Percentiles rank a stretch among this genome's conserved stretches.
Evolutionary conservation across 129 eudicot species (phyloP).

Genomic region (Calendula officinalis): DNA sequence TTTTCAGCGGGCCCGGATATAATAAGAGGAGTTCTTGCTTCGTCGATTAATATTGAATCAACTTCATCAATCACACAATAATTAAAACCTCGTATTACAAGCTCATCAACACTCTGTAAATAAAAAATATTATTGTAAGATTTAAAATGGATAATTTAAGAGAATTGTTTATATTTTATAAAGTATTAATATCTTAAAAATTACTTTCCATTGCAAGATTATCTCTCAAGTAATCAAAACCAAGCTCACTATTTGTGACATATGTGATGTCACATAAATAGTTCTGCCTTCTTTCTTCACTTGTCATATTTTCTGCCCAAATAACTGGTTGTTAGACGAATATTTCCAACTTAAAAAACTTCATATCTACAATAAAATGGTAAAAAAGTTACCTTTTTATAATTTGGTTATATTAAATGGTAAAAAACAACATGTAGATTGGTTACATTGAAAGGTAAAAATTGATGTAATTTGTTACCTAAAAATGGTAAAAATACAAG

Average conservation of each 20-base stretch:
- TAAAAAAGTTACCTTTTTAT: too few species aligned
- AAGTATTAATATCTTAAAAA: constrained; percentile 32
- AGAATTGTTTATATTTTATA: background rate
- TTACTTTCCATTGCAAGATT: constrained; percentile 99
- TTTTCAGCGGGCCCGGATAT: constrained; percentile 99
- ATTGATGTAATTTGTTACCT: too few species aligned
- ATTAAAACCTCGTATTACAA: constrained; percentile 86
- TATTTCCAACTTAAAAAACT: background rate
- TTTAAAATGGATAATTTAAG: background rate
- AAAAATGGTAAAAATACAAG: too few species aligned
- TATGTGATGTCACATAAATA: constrained; percentile 98
- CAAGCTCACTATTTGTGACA: constrained; percentile 99
- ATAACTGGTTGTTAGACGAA: constrained; percentile 26
- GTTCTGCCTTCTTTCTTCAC: constrained; percentile 95
- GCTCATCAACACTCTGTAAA: constrained; percentile 93
- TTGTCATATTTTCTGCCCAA: constrained; percentile 97
- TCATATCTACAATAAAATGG: background rate
- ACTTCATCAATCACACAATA: constrained; percentile 98
- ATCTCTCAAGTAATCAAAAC: constrained; percentile 97
- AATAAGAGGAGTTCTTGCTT: constrained; percentile 99
- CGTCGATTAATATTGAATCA: constrained; percentile 96
- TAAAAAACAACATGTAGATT: too few species aligned
- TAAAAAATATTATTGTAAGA: constrained; percentile 15
- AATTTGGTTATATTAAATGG: too few species aligned
- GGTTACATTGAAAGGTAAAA: too few species aligned